These are phyloP conservation scores for Pythium scleroteichum DNA, from an alignment of 352 stramenopile species.

Conservation along the genomic window DNA sequence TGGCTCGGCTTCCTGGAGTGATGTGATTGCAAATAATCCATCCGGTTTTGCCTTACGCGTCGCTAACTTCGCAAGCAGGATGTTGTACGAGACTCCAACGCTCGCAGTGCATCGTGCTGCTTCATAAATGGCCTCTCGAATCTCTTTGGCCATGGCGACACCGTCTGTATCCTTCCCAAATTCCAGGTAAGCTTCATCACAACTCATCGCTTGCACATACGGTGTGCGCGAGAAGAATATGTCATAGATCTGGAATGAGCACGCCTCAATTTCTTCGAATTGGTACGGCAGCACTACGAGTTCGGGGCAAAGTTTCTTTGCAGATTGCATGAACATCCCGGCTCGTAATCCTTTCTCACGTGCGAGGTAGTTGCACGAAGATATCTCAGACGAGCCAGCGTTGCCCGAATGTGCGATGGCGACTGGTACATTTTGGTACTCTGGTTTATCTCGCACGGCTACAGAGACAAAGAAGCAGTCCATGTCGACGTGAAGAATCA, in stretches of 20 bases:
- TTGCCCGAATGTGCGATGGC: conserved; percentile 89
- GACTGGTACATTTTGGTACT: conserved; percentile 77
- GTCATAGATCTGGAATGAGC: conserved; percentile 92
- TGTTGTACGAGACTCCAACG: conserved; percentile 92
- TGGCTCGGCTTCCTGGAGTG: conserved; percentile 42
- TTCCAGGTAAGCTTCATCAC: conserved; percentile 95
- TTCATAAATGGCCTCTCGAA: conserved; percentile 68
- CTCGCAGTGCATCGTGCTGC: conserved; percentile 91
- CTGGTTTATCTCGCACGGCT: conserved; percentile 78
- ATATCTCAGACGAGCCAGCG: conserved; percentile 89
- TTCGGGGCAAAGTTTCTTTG: conserved; percentile 90
- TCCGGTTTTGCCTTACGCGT: conserved; percentile 94
- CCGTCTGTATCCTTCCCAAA: conserved; percentile 61
- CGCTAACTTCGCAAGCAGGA: conserved; percentile 93
- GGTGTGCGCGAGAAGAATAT: conserved; percentile 89
- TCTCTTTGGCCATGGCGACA: conserved; percentile 62
- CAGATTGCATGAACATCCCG: conserved; percentile 93
- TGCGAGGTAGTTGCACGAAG: conserved; percentile 95
- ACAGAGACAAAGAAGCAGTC: conserved; percentile 97
- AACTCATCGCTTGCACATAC: conserved; percentile 94
- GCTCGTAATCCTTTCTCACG: conserved; percentile 89
- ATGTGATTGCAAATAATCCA: conserved; percentile 68
- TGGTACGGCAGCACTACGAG: conserved; percentile 94
- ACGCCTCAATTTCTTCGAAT: conserved; percentile 89
- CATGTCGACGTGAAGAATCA: conserved; percentile 97